Evolutionary conservation across 1,139 yeast species (phyloP), one percentile per base, ranked within the genome.

Genomic region (Taphrina wiesneri): DNA sequence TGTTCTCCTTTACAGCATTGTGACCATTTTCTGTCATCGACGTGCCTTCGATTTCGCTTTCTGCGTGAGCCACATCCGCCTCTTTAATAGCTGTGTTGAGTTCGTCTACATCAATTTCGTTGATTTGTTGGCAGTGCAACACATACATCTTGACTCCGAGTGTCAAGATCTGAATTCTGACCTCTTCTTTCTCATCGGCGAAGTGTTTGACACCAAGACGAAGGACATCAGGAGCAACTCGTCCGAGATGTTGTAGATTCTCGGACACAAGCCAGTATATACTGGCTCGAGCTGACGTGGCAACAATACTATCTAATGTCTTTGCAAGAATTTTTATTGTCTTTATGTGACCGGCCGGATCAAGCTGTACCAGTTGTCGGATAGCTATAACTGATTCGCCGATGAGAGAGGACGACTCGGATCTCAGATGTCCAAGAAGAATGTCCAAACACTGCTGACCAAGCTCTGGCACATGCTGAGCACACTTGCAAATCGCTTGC

Each of bases 251-350:
- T 0, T 76, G 75, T 0, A 82, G 75, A 73, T 88, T 87, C 73
- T 93, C 98, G 1, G 98, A 97, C 54, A 93, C 83, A 13, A 92
- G 81, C 98, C 98, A 95, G 19, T 93, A 82, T 23, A 91, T 86
- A 66, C 95, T 88, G 0, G 96, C 91, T 70, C 86, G 84, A 0
- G 98, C 96, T 19, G 71, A 70, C 1, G 75, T 68, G 9, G 72
- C 74, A 1, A 69, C 61, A 3, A 72, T 69, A 5, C 68, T 62
- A 23, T 70, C 72, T 2, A 74, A 68, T 4, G 71, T 67, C 69
- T 52, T 76, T 0, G 83, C 78, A 34, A 84, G 74, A 69, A 76
- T 79, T 63, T 77, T 75, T 62, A 84, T 76, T 1, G 81, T 77
- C 30, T 75, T 74, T 26, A 80, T 72, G 70, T 83, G 80, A 17